Evolutionary conservation across 2,329 filamentous ascomycete species (phyloP).

Genomic region (Nothophoma quercina): DNA sequence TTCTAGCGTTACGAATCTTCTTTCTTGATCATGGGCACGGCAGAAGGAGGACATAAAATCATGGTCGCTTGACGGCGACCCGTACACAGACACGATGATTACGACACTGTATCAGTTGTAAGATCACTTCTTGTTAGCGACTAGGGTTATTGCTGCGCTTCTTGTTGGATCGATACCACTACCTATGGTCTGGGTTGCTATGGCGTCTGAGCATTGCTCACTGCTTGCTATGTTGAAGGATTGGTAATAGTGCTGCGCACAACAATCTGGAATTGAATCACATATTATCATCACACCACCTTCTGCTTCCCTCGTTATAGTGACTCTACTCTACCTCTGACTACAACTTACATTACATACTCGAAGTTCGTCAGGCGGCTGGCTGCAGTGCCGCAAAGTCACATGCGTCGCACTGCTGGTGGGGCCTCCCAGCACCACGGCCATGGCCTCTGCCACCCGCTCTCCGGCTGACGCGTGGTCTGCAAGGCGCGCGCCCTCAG

Average conservation of each 20-base stretch:
- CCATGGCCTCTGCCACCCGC: conserved; percentile 1
- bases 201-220: conserved; percentile 8
- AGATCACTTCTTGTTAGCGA: conserved; percentile 6
- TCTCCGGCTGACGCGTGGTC: conserved; percentile 1
- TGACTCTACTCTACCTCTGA: not conserved
- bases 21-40: conserved; percentile 4
- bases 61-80: conserved; percentile 24
- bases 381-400: not conserved
- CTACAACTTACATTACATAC: not conserved
- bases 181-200: conserved; percentile 18
- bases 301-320: too few species aligned
- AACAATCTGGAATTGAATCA: conserved; percentile 9
- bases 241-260: conserved; percentile 19
- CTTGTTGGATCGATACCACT: conserved; percentile 21
- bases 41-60: conserved; percentile 18
- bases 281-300: not conserved
- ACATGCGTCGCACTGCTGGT: not conserved
- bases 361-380: not conserved
- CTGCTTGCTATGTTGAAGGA: conserved; percentile 2
- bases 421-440: conserved; percentile 9
- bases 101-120: conserved; percentile 18
- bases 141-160: not conserved
- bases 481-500: conserved; percentile 1
- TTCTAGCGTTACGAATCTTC: conserved; percentile 7
- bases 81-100: conserved; percentile 31